Evolutionary conservation across 441 rosid genomes (phyloP), one percentile per base, ranked within the genome.

Genomic region (Viola pubescens): DNA sequence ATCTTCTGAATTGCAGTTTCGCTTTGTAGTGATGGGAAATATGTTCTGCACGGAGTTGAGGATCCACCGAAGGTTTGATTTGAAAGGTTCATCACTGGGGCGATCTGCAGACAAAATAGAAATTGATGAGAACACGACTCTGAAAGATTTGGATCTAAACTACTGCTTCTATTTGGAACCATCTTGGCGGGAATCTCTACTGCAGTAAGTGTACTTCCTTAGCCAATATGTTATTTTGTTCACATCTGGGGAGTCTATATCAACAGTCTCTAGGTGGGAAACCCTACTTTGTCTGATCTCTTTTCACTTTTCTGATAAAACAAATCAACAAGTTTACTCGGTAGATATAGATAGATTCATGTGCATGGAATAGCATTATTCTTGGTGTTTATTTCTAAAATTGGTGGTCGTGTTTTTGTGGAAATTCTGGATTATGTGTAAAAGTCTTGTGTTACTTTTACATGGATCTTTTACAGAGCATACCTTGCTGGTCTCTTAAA

Each of bases 21-120:
- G 97, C 45, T 94, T 89, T 72, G 98, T 94, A 64, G 98, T 94
- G 78, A 94, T 94, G 98, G 98, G 98, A 59, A 94, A 94, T 67
- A 85, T 94, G 98, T 89, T 94, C 90, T 94, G 92, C 79, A 94
- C 97, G 54, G 98, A 94, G 76, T 70, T 94, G 60, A 83, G 96
- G 78, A 89, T 94, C 63, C 98, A 94, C 62, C 72, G 98, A 65
- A 83, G 97, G 79, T 94, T 82, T 67, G 98, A 94, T 79, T 81
- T 94, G 74, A 94, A 94, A 76, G 98, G 98, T 63, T 94, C 98
- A 4, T 89, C 91, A 1, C 66, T 88, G 6, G 98, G 98, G 56
- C 96, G 96, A 13, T 94, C 97, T 19, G 76, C 96, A 49, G 80
- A 94, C 70, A 89, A 86, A 64, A 79, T 94, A 39, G 98, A 94